A percentile compares a stretch with the other conserved stretches of the same genome.
These are phyloP conservation scores for Picochlorum sp. DNA, from an alignment of 139 green algal genomes.

Conservation along the genomic window DNA sequence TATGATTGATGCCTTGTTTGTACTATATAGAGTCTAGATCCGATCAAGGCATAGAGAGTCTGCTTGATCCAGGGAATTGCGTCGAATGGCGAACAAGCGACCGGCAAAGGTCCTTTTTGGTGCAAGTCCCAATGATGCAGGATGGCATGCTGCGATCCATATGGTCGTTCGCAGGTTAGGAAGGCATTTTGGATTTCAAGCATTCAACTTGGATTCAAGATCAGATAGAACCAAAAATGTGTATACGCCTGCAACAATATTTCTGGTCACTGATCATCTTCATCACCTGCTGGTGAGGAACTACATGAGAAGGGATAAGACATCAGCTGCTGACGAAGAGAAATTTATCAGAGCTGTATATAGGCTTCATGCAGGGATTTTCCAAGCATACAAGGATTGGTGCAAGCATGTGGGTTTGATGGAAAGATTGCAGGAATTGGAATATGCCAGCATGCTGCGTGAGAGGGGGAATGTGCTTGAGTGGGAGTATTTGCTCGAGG, in stretches of 20 bases:
- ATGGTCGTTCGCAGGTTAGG: conserved; percentile 46
- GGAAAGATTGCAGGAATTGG: conserved; percentile 11
- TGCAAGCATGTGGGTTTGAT: conserved; percentile 31
- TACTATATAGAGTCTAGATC: not conserved
- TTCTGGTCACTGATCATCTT: conserved; percentile 63
- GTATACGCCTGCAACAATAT: conserved; percentile 52
- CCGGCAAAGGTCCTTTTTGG: conserved; percentile 16
- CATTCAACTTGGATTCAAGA: conserved; percentile 56
- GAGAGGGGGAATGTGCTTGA: conserved; percentile 12
- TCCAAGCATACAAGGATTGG: conserved; percentile 44
- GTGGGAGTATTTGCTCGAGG: conserved; percentile 40
- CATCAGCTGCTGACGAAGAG: conserved; percentile 25
- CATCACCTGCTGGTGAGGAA: conserved; percentile 53
- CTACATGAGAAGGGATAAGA: conserved; percentile 45
- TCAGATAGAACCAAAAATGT: conserved; percentile 21
- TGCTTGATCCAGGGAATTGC: not conserved
- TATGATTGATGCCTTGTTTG: too few species aligned
- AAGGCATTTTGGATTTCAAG: conserved; percentile 65
- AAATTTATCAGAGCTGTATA: conserved; percentile 31
- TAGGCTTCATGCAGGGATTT: conserved; percentile 53
- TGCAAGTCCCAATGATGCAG: conserved; percentile 20
- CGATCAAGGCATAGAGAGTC: not conserved
- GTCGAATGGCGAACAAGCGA: not conserved
- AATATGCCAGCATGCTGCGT: conserved; percentile 6
- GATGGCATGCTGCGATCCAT: conserved; percentile 34